Conservation (phyloP, 2,329 filamentous ascomycete species). For the Leptodontidium sp. region DNA sequence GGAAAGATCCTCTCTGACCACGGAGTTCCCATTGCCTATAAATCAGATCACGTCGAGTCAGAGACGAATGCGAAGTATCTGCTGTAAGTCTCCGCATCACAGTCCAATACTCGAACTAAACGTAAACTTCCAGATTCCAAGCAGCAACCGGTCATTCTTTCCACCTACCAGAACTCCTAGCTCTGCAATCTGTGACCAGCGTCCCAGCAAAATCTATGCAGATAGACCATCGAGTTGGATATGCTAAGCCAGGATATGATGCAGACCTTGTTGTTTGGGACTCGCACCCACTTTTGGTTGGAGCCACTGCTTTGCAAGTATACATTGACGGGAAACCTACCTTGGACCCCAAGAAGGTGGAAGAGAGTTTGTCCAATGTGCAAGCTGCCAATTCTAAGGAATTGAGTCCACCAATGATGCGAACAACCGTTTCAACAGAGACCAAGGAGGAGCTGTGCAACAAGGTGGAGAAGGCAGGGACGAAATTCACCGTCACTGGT, state of each 20-base stretch:
- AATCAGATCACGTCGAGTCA: constrained; percentile 51
- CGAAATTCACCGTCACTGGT: constrained; percentile 50
- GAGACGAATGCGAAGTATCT: constrained; percentile 53
- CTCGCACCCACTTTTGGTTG: constrained; percentile 54
- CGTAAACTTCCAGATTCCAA: constrained; percentile 44
- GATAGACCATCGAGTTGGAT: constrained; percentile 55
- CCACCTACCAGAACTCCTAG: constrained; percentile 51
- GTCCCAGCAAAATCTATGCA: constrained; percentile 55
- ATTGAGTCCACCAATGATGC: constrained; percentile 38
- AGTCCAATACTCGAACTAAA: constrained; percentile 1
- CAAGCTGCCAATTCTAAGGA: neutral
- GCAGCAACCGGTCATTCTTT: constrained; percentile 54
- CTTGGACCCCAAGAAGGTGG: constrained; percentile 47
- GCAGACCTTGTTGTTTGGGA: constrained; percentile 61
- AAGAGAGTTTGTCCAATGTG: constrained; percentile 41
- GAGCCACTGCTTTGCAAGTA: constrained; percentile 56
- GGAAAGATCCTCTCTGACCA: constrained; percentile 52
- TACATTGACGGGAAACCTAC: constrained; percentile 55
- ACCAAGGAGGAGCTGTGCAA: constrained; percentile 43
- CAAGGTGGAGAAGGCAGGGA: constrained; percentile 34
- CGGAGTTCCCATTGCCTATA: constrained; percentile 53
- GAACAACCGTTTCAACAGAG: constrained; percentile 38
- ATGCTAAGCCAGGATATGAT: constrained; percentile 55
- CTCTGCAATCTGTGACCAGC: constrained; percentile 55
- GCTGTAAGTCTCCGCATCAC: constrained; percentile 40